Evolutionary conservation across 371 early-diverging fungal species (phyloP), one percentile per base, ranked within the genome.

Genomic region (Apophysomyces trapeziformis): DNA sequence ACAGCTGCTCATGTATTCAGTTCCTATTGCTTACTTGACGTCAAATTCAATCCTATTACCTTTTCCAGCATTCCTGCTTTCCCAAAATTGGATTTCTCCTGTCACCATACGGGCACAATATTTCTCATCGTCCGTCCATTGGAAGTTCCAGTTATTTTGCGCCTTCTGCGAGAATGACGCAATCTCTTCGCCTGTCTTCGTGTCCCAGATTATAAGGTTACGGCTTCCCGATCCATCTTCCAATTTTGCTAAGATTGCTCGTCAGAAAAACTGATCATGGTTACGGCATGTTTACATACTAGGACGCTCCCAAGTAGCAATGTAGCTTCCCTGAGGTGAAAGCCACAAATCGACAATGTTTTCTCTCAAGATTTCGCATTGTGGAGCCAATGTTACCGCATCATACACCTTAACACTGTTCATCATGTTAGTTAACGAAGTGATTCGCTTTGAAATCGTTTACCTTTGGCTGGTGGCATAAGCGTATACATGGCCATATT

Each of bases 121-220:
- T 43, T 87, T 67, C 80, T 98, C 99, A 68, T 95, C 95, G 59
- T 89, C 91, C 32, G 96, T 95, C 96, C 96, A 98, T 74, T 96
- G 94, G 72, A 94, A 87, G 63, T 94, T 91, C 90, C 83, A 91
- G 68, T 85, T 88, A 73, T 77, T 85, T 69, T 91, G 92, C 38
- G 83, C 77, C 78, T 93, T 93, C 76, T 95, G 95, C 21, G 90
- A 83, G 71, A 95, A 97, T 3, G 88, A 75, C 36, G 90, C 91
- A 58, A 88, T 75, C 68, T 85, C 78, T 60, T 82, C 73, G 37
- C 93, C 95, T 11, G 90, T 86, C 50, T 79, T 79, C n/a, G 90
- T 80, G 38, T 93, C 85, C 89, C 92, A 95, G 63, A 98, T 85
- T 39, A 82, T 67, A 66, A 97, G 81, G 75, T 96, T 98, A 45